These are phyloP conservation scores for Pezicula radicicola DNA, from an alignment of 2,329 filamentous ascomycete species.

Conservation along the genomic window DNA sequence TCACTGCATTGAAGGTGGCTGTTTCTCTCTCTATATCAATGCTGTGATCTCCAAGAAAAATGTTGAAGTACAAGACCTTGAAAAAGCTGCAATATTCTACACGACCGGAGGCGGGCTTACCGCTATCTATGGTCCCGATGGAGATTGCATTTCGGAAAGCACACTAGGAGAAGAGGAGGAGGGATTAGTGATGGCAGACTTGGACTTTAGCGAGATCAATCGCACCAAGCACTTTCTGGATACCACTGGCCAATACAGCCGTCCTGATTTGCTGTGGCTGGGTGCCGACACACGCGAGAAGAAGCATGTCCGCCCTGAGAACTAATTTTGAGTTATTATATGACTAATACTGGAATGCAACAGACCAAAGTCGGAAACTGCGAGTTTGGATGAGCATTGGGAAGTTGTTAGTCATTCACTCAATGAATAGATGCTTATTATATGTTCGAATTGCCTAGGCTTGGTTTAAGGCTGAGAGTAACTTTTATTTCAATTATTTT, in stretches of 20 bases:
- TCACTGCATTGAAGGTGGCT: conserved; percentile 55
- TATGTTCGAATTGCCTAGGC: no score
- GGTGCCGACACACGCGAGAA: conserved; percentile 15
- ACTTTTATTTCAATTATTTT: no score
- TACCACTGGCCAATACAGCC: conserved; percentile 16
- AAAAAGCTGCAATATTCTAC: conserved; percentile 30
- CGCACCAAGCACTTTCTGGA: conserved; percentile 17
- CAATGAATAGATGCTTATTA: no score
- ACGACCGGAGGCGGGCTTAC: conserved; percentile 45
- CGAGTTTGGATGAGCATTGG: no score
- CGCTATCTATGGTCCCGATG: conserved; percentile 53
- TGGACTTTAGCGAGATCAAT: conserved; percentile 16
- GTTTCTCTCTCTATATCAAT: conserved; percentile 52
- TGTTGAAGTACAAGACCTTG: conserved; percentile 31
- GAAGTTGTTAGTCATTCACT: no score
- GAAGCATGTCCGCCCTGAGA: background rate
- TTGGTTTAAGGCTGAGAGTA: no score
- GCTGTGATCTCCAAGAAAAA: conserved; percentile 50
- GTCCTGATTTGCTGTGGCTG: conserved; percentile 20
- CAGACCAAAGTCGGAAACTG: no score
- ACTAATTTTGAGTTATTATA: background rate
- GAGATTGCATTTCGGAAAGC: conserved; percentile 33
- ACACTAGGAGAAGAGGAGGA: conserved; percentile 45
- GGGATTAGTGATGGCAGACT: conserved; percentile 46
- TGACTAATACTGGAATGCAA: no score